phyloP scores from a whole-genome alignment of 192 early-diverging fungal genomes.

The Entrophospora sp. region DNA sequence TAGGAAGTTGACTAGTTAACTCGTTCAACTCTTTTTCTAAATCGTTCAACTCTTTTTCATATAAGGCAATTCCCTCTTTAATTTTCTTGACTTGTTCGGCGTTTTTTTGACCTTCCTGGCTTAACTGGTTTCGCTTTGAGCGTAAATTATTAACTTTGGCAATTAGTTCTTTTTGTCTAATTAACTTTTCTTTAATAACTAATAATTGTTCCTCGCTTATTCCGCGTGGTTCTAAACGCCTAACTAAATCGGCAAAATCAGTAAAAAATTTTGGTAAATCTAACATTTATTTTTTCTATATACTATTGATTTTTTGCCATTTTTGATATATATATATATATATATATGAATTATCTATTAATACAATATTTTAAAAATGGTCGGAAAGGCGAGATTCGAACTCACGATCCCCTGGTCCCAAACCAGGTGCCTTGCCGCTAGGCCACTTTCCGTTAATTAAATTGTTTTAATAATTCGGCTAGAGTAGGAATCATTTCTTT shows the following conservation, averaged over 20 bases:
- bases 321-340: no score
- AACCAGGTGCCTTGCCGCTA: constrained; percentile 9
- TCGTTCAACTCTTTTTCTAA: background rate
- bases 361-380: background rate
- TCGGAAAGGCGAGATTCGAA: constrained; percentile 10
- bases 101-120: constrained; percentile 2
- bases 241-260: background rate
- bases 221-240: constrained; percentile 2
- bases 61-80: background rate
- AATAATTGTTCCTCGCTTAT: background rate
- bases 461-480: background rate
- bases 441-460: constrained; percentile 7
- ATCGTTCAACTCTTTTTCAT: background rate
- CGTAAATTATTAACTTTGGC: background rate
- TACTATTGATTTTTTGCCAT: no score
- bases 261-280: constrained; percentile 3
- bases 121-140: background rate
- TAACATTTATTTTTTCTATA: background rate
- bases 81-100: background rate
- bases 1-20: constrained; percentile 3
- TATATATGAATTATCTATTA: no score
- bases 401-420: no score
- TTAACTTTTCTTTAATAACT: background rate
- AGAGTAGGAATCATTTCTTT: no score
- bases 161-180: background rate